Conservation (phyloP, 179 eudicot species). For the Silene coronaria region DNA sequence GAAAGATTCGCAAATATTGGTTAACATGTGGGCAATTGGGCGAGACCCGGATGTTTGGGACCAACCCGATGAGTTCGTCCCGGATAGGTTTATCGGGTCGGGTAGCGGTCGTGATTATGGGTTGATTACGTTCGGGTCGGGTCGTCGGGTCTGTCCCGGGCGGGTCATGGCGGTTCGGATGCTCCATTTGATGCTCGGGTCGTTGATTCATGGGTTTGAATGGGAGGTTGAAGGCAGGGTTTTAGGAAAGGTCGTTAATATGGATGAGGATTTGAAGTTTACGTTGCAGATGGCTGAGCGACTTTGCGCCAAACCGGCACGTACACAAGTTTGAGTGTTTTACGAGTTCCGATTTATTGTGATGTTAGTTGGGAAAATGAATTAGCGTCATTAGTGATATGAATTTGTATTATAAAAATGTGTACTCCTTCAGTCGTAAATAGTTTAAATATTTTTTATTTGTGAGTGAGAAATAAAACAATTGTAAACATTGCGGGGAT, state of each 20-base stretch:
- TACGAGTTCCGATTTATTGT: background rate
- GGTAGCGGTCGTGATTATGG: constrained; percentile 9
- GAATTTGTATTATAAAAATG: too few relatives aligned
- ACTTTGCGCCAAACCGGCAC: constrained; percentile 16
- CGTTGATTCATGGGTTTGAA: constrained; percentile 26
- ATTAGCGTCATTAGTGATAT: too few relatives aligned
- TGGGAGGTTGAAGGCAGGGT: constrained; percentile 26
- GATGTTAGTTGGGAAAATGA: too few relatives aligned
- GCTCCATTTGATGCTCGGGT: constrained; percentile 28
- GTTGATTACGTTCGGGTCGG: constrained; percentile 14
- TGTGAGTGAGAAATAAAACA: too few relatives aligned
- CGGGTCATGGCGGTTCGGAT: constrained; percentile 21
- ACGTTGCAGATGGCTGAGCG: constrained; percentile 21
- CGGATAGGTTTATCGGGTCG: constrained; percentile 14
- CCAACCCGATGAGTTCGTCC: constrained; percentile 14
- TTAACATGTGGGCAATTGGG: constrained; percentile 16
- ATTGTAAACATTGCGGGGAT: too few relatives aligned
- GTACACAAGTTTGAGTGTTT: background rate
- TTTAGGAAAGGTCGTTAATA: constrained; percentile 8
- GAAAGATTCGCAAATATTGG: constrained; percentile 12
- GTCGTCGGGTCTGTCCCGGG: constrained; percentile 15
- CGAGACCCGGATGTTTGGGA: constrained; percentile 8
- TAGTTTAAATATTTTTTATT: too few relatives aligned
- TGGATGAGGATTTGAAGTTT: constrained; percentile 21
- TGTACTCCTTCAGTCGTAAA: too few relatives aligned